phyloP scores from a whole-genome alignment of 768 basidiomycete genomes.

The Xerocomellus intermedius region DNA sequence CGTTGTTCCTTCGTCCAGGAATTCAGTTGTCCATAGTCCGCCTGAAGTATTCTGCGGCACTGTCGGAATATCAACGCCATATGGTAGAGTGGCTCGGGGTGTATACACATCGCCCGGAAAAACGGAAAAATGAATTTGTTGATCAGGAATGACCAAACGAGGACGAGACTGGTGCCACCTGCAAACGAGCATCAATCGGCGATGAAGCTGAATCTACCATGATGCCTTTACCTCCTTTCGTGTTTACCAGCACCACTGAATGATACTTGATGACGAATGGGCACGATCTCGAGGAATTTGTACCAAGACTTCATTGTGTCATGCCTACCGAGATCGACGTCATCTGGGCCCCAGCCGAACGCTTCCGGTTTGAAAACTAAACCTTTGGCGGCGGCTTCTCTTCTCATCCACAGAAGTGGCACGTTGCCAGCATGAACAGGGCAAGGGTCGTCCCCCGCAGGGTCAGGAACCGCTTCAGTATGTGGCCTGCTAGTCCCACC shows the following conservation, averaged over 20 bases:
- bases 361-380: neutral
- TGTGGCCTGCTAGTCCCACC: neutral
- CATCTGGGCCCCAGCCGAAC: slow-evolving; percentile 1
- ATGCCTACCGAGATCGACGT: slow-evolving; percentile 2
- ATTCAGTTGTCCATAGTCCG: neutral
- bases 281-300: neutral
- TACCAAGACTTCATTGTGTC: neutral
- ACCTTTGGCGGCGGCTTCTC: slow-evolving; percentile 5
- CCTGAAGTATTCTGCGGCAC: neutral
- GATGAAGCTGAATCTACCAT: no score
- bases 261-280: slow-evolving; percentile 6
- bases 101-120: neutral
- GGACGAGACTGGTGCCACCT: slow-evolving; percentile 1
- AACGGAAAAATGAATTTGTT: slow-evolving; percentile 1
- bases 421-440: slow-evolving; percentile 4
- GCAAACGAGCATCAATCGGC: neutral
- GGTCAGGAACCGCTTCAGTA: no score
- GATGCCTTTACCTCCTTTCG: neutral
- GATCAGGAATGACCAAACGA: slow-evolving; percentile 5
- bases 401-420: slow-evolving; percentile 10
- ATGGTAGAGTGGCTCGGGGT: neutral
- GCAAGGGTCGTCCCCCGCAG: neutral
- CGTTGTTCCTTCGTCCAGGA: neutral
- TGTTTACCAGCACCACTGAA: slow-evolving; percentile 11
- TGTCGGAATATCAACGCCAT: neutral